Percentiles rank a stretch among this genome's conserved stretches.
phyloP scores from a whole-genome alignment of 495 filamentous ascomycete species.

The Hypoxylon intermedium region DNA sequence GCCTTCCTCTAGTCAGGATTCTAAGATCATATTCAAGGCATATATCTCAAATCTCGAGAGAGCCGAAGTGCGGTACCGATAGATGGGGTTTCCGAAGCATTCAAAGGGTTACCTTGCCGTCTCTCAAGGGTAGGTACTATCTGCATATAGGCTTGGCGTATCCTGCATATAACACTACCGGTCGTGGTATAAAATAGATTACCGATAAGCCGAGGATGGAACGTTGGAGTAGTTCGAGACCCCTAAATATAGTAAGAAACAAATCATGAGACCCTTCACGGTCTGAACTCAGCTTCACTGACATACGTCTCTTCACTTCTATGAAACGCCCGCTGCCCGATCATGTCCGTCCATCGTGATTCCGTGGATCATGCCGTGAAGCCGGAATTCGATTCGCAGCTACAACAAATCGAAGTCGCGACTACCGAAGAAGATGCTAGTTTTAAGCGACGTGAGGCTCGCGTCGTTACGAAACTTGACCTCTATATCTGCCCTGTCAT shows the following conservation, averaged over 20 bases:
- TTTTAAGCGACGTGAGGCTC: slow-evolving; percentile 34
- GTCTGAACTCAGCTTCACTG: slow-evolving; percentile 1
- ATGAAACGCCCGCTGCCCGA: not conserved
- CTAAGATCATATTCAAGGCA: too few species aligned
- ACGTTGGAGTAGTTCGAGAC: slow-evolving; percentile 28
- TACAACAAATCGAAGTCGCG: slow-evolving; percentile 20
- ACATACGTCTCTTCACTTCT: not conserved
- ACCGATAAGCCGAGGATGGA: slow-evolving; percentile 25
- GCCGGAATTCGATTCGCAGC: slow-evolving; percentile 25
- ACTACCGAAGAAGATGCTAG: slow-evolving; percentile 24
- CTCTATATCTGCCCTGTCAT: slow-evolving; percentile 51
- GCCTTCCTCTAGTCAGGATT: too few species aligned
- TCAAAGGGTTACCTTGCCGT: not conserved
- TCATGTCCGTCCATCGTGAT: slow-evolving; percentile 22
- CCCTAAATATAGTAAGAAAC: slow-evolving; percentile 2
- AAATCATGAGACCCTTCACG: slow-evolving; percentile 1
- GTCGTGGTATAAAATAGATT: slow-evolving; percentile 20
- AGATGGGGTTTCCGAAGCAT: not conserved
- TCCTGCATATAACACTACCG: slow-evolving; percentile 21
- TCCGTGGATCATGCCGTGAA: slow-evolving; percentile 27
- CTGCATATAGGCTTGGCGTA: slow-evolving; percentile 19
- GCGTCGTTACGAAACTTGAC: slow-evolving; percentile 50
- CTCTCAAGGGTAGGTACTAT: slow-evolving; percentile 5
- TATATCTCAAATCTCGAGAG: too few species aligned
- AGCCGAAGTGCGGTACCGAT: too few species aligned